A percentile compares a stretch with the other conserved stretches of the same genome.
These are phyloP conservation scores for Podaxis mareebaensis DNA, from an alignment of 768 basidiomycete genomes.

Conservation along the genomic window DNA sequence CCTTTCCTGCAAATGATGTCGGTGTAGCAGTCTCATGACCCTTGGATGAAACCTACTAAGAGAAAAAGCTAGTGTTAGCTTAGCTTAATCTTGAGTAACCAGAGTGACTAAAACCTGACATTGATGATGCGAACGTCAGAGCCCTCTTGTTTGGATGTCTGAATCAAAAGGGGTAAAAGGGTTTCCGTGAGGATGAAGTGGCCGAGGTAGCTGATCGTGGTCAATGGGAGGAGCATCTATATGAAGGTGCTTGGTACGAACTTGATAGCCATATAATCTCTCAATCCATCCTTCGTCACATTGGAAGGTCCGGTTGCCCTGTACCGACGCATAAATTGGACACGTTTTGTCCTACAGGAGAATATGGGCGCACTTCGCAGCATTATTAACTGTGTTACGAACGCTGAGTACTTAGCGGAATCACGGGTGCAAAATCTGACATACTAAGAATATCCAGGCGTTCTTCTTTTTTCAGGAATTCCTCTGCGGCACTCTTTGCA, in stretches of 20 bases:
- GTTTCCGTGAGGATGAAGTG: constrained; percentile 57
- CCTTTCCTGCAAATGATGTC: constrained; percentile 30
- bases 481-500: constrained; percentile 26
- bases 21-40: constrained; percentile 23
- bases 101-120: constrained; percentile 34
- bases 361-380: constrained; percentile 20
- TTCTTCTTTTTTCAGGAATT: constrained; percentile 31
- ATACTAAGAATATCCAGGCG: constrained; percentile 58
- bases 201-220: constrained; percentile 45
- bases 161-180: constrained; percentile 51
- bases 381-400: constrained; percentile 51
- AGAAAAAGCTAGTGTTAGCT: not conserved
- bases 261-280: constrained; percentile 14
- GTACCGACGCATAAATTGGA: not conserved
- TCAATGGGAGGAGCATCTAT: not conserved
- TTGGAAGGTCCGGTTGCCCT: constrained; percentile 14
- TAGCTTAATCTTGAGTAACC: not conserved
- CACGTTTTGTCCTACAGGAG: not conserved
- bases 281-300: constrained; percentile 22
- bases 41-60: constrained; percentile 33
- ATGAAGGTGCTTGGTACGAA: not conserved
- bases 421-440: constrained; percentile 20
- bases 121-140: constrained; percentile 66
- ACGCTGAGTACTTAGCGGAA: not conserved
- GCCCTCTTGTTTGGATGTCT: constrained; percentile 45